Percentiles rank a stretch among this genome's conserved stretches.
Evolutionary conservation across 441 rosid species (phyloP).

Genomic region (Pelargonium cotyledonis): DNA sequence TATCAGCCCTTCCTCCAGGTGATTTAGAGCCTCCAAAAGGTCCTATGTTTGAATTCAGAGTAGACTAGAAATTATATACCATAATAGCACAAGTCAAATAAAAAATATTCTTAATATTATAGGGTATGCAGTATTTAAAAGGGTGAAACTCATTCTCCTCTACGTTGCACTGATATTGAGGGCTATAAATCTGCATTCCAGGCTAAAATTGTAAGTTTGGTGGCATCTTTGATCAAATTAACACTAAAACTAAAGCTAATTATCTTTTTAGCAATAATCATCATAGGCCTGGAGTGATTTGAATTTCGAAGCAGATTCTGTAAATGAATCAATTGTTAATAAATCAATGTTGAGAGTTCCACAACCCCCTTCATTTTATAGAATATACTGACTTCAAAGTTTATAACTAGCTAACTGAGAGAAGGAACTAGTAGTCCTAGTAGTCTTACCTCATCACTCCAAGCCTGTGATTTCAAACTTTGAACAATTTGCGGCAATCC

Average conservation of each 20-base stretch:
- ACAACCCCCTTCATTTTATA: not conserved
- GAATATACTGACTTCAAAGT: not conserved
- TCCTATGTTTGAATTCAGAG: slow-evolving; percentile 40
- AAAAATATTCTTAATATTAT: not conserved
- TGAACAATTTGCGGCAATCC: slow-evolving; percentile 89
- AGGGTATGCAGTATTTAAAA: not conserved
- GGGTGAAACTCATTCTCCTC: not conserved
- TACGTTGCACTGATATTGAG: not conserved
- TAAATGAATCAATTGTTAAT: not conserved
- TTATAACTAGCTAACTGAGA: not conserved
- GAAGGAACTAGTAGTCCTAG: slow-evolving; percentile 2
- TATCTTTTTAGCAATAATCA: not conserved
- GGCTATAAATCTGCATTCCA: not conserved
- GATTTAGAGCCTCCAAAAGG: slow-evolving; percentile 76
- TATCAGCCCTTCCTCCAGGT: slow-evolving; percentile 79
- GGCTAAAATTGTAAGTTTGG: not conserved
- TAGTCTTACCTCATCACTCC: slow-evolving; percentile 93
- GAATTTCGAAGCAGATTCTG: not conserved
- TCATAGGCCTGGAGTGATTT: not conserved
- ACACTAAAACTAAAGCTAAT: not conserved
- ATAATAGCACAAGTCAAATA: not conserved
- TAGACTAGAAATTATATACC: not conserved
- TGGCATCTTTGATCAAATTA: not conserved
- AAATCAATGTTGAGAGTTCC: not conserved
- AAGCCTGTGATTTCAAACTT: slow-evolving; percentile 88